Evolutionary conservation across 495 filamentous ascomycete species (phyloP), one percentile per base, ranked within the genome.

Genomic region (Pseudoneurospora amorphoporcata): DNA sequence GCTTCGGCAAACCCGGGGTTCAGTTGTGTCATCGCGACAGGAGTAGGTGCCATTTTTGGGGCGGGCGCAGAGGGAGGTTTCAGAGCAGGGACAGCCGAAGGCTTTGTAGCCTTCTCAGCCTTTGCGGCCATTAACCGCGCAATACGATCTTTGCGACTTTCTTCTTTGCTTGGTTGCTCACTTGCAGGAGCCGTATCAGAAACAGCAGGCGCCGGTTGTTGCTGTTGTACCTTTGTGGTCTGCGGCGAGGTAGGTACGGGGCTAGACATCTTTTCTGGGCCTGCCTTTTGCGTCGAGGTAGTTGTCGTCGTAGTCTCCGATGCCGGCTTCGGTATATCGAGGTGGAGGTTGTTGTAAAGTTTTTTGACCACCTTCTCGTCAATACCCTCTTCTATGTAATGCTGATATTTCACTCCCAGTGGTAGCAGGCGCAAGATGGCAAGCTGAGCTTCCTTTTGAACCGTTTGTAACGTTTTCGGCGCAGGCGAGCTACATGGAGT

Each of bases 141-240:
- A 76, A 92, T 92, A 47, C 92, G 86, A 73, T 93, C 91, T 74
- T 93, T 93, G 39, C 92, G 86, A 75, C 92, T 90, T 76, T 93
- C 83, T 8, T 88, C 85, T 74, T 88, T 89, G 4, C 72, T 73
- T 8, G 78, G 75, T 17, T 75, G 68, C 74, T 69, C 69, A 77
- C 82, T 12, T 70, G 53, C 65, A 69, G 74, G 17, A n/a, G 72
- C 19, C 9, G 71, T 29, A 9, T 76, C 73, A 14, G 73, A 68
- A 5, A 73, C 32, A 68, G 73, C 68, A 39, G 23, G 19, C n/a
- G 70, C 8, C 12, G 75, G 17, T 32, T 43, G 71, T 61, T 71
- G 71, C n/a, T 76, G 68, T 19, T 65, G 53, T 65, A 65, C 29
- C 14, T 65, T 65, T 37, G 68, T 19, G 42, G 29, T 32, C 12